Evolutionary conservation across 345 rosid species (phyloP).

Genomic region (Dipteronia sinensis): DNA sequence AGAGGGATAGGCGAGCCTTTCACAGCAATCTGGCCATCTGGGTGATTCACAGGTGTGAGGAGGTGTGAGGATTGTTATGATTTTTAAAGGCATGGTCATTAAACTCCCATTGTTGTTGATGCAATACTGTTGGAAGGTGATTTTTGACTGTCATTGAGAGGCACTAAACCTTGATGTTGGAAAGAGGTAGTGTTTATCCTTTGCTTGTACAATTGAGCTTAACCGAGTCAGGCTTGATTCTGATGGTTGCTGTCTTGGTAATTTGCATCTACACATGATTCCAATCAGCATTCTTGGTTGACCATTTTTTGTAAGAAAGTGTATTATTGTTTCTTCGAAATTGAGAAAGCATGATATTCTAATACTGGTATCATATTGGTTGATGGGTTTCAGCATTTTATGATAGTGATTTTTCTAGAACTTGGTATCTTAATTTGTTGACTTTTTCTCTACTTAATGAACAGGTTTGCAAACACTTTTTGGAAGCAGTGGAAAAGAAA

Average conservation of each 20-base stretch:
- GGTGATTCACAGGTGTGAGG: background rate
- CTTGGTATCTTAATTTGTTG: background rate
- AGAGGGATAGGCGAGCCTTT: background rate
- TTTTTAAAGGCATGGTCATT: background rate
- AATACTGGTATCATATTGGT: background rate
- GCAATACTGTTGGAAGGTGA: background rate
- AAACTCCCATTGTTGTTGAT: background rate
- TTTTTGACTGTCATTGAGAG: background rate
- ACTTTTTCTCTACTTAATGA: slow-evolving; percentile 2
- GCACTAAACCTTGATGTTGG: background rate
- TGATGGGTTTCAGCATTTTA: slow-evolving; percentile 3
- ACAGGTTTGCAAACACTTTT: slow-evolving; percentile 93
- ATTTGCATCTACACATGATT: background rate
- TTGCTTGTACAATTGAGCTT: background rate
- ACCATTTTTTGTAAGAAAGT: background rate
- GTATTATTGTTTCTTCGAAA: background rate
- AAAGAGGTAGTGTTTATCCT: no score
- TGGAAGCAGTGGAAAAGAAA: slow-evolving; percentile 96
- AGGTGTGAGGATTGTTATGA: background rate
- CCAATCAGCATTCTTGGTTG: background rate
- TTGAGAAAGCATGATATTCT: background rate
- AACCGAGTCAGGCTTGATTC: background rate
- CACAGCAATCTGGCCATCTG: background rate
- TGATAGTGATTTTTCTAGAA: background rate
- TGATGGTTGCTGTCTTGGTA: background rate